phyloP scores from a whole-genome alignment of 345 rosid species.

The Lenwebbia sp. region DNA sequence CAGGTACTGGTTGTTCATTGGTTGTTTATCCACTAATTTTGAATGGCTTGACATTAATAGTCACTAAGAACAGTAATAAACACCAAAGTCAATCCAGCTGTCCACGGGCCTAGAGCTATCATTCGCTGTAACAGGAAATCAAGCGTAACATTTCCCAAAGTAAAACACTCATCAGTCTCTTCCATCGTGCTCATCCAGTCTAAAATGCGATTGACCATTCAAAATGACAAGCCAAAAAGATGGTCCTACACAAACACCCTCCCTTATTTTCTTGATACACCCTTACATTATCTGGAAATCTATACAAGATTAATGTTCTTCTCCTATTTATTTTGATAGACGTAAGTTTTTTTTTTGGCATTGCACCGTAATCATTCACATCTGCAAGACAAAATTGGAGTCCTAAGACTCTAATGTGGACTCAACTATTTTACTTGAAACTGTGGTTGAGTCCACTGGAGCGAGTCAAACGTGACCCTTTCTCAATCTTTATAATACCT shows the following conservation, averaged over 20 bases:
- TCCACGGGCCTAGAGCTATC: slow-evolving; percentile 4
- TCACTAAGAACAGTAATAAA: neutral
- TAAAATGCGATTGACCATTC: slow-evolving; percentile 9
- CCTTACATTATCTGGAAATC: neutral
- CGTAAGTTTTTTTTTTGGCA: neutral
- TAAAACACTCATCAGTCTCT: neutral
- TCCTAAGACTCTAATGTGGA: neutral
- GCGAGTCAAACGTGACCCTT: neutral
- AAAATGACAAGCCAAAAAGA: neutral
- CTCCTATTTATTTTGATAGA: neutral
- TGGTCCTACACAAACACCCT: slow-evolving; percentile 8
- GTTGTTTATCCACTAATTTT: neutral
- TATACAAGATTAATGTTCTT: neutral
- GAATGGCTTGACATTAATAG: neutral
- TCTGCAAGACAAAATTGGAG: neutral
- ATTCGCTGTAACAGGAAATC: neutral
- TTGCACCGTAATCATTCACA: neutral
- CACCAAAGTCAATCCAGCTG: slow-evolving; percentile 6
- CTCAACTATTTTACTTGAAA: neutral
- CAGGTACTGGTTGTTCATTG: neutral
- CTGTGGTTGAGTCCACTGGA: neutral
- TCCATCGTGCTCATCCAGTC: neutral
- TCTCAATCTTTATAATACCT: neutral
- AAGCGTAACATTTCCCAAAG: neutral
- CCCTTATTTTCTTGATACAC: neutral